phyloP scores from a whole-genome alignment of 1,284 basidiomycete genomes.

The Moniliophthora roreri region DNA sequence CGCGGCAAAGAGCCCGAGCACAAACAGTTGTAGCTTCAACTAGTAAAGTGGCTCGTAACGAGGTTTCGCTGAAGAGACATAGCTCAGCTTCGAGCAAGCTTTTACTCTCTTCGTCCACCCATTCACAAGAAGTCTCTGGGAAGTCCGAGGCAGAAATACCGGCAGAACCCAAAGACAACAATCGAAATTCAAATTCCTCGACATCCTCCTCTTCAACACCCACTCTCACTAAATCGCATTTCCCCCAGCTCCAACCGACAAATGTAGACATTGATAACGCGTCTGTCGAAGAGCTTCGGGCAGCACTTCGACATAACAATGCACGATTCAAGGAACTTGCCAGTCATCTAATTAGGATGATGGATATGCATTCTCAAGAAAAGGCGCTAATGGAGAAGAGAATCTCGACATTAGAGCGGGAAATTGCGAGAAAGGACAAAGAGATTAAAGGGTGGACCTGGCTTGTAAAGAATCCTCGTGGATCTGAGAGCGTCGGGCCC shows the following conservation, averaged over 20 bases:
- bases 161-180: too few species aligned
- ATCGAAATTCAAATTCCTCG: not conserved
- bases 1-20: too few species aligned
- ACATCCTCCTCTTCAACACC: constrained; percentile 14
- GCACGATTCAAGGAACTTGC: constrained; percentile 39
- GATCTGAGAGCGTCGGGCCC: constrained; percentile 18
- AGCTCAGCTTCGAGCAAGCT: too few species aligned
- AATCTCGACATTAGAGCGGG: constrained; percentile 35
- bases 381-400: constrained; percentile 37
- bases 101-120: too few species aligned
- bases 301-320: constrained; percentile 35
- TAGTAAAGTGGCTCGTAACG: too few species aligned
- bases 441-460: constrained; percentile 45
- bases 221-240: constrained; percentile 9
- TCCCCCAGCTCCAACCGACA: not conserved
- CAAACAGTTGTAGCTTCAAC: too few species aligned
- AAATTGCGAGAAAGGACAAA: constrained; percentile 36
- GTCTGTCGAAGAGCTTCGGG: constrained; percentile 36
- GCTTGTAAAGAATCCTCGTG: constrained; percentile 31
- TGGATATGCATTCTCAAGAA: constrained; percentile 34
- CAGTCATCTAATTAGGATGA: constrained; percentile 33
- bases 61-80: too few species aligned
- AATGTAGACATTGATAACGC: constrained; percentile 36
- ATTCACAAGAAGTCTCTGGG: too few species aligned
- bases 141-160: too few species aligned